Conservation (phyloP, 208 protist genomes). For the Trypanosoma cruzi region DNA sequence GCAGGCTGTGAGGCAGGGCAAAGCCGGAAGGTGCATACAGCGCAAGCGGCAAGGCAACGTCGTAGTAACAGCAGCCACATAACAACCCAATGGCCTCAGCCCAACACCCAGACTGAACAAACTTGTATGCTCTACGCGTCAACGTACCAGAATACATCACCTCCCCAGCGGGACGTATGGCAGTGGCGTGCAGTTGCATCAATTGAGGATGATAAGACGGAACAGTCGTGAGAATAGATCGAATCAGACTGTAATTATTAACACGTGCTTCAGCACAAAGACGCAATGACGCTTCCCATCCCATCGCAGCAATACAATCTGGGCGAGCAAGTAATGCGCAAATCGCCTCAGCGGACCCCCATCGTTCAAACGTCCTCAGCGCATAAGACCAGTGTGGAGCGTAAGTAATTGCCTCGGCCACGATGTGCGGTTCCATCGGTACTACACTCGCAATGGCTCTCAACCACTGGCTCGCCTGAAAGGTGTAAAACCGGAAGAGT, state of each 20-base stretch:
- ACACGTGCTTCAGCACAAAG: slow-evolving; percentile 31
- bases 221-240: slow-evolving; percentile 36
- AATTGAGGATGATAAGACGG: slow-evolving; percentile 29
- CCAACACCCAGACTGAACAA: slow-evolving; percentile 29
- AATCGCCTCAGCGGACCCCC: slow-evolving; percentile 14
- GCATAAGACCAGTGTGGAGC: slow-evolving; percentile 41
- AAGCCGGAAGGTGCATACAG: slow-evolving; percentile 15
- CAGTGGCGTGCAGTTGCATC: slow-evolving; percentile 31
- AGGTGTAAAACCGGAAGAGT: slow-evolving; percentile 22
- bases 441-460: slow-evolving; percentile 3
- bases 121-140: slow-evolving; percentile 34
- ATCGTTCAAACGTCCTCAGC: slow-evolving; percentile 28
- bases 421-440: slow-evolving; percentile 15
- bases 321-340: slow-evolving; percentile 17
- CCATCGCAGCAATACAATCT: slow-evolving; percentile 13
- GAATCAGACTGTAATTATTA: slow-evolving; percentile 46
- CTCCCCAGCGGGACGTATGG: slow-evolving; percentile 30
- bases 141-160: slow-evolving; percentile 74
- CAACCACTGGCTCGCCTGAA: slow-evolving; percentile 15
- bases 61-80: slow-evolving; percentile 35
- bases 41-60: slow-evolving; percentile 29
- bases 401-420: slow-evolving; percentile 25
- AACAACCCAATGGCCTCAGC: slow-evolving; percentile 35
- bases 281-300: slow-evolving; percentile 28
- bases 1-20: slow-evolving; percentile 20